Percentiles rank a stretch among this genome's conserved stretches.
Conservation (phyloP, 1,284 basidiomycete species). For the Afroboletus lepidellus region DNA sequence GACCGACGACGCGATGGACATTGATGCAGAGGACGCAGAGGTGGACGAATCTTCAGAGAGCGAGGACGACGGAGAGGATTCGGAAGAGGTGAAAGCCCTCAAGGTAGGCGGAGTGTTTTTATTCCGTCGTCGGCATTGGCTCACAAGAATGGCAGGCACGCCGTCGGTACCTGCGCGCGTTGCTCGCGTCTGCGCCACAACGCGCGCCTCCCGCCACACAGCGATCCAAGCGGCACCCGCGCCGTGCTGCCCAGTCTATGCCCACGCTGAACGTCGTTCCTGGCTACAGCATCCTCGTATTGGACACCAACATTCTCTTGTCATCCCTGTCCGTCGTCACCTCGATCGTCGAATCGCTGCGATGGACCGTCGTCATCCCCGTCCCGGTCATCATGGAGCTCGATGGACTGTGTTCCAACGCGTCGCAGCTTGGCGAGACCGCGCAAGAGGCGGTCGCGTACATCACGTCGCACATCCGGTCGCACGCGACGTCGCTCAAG, state of each 20-base stretch:
- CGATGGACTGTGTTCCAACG: slow-evolving; percentile 80
- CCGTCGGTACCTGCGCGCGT: slow-evolving; percentile 59
- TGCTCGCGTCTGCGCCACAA: slow-evolving; percentile 50
- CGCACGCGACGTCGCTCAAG: slow-evolving; percentile 79
- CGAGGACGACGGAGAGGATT: slow-evolving; percentile 64
- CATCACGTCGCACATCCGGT: slow-evolving; percentile 73
- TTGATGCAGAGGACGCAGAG: slow-evolving; percentile 52
- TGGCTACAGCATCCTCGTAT: slow-evolving; percentile 87
- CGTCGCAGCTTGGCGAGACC: slow-evolving; percentile 62
- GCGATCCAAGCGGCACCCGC: slow-evolving; percentile 37
- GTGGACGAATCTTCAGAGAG: slow-evolving; percentile 40
- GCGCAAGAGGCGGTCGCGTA: slow-evolving; percentile 75
- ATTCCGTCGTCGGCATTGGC: not conserved
- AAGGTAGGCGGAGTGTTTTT: slow-evolving; percentile 50
- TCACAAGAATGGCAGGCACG: slow-evolving; percentile 52
- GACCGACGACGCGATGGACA: slow-evolving; percentile 68
- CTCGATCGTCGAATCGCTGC: slow-evolving; percentile 74
- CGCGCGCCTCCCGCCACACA: slow-evolving; percentile 32
- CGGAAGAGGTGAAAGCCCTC: slow-evolving; percentile 71
- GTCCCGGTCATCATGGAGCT: slow-evolving; percentile 95
- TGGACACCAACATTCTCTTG: slow-evolving; percentile 94
- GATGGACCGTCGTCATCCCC: slow-evolving; percentile 90
- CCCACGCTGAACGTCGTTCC: slow-evolving; percentile 63
- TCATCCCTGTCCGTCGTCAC: slow-evolving; percentile 74
- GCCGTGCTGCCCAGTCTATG: slow-evolving; percentile 34